These are phyloP conservation scores for Mallotus nudiflorus DNA, from an alignment of 345 rosid genomes.

Conservation along the genomic window DNA sequence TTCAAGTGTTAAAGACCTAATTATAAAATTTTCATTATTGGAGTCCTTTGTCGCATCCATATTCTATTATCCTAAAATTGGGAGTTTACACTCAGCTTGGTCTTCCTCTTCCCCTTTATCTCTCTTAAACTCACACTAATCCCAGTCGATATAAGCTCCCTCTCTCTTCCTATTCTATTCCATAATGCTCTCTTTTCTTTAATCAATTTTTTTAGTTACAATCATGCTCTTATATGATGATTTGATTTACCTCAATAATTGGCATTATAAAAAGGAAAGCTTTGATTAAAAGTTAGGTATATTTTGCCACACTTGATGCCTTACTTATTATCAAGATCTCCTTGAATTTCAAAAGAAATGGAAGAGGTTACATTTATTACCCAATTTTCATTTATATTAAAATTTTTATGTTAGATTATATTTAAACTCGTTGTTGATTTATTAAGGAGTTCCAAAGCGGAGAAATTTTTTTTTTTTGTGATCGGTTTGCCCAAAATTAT, in stretches of 20 bases:
- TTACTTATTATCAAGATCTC: slow-evolving; percentile 75
- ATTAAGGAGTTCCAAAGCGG: too few species aligned
- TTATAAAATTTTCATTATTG: too few species aligned
- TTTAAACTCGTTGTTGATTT: too few species aligned
- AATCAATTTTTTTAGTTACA: too few species aligned
- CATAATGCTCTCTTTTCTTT: not conserved
- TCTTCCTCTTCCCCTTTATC: slow-evolving; percentile 41
- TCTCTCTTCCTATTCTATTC: slow-evolving; percentile 6
- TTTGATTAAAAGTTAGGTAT: slow-evolving; percentile 88
- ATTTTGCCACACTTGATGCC: slow-evolving; percentile 78
- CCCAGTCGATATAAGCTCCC: slow-evolving; percentile 79
- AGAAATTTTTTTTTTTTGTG: too few species aligned
- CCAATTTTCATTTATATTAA: not conserved
- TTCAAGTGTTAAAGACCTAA: too few species aligned
- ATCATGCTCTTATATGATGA: too few species aligned
- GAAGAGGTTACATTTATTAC: slow-evolving; percentile 54
- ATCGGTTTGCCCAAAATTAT: too few species aligned
- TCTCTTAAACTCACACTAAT: too few species aligned
- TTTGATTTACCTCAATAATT: slow-evolving; percentile 50
- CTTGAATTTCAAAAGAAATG: slow-evolving; percentile 73
- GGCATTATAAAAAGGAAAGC: slow-evolving; percentile 95
- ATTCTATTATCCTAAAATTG: too few species aligned
- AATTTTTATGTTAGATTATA: too few species aligned
- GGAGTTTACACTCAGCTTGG: not conserved
- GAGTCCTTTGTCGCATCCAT: too few species aligned